Base-by-base conservation (phyloP, 352 stramenopile species). In the Globisporangium heterothallicum region DNA sequence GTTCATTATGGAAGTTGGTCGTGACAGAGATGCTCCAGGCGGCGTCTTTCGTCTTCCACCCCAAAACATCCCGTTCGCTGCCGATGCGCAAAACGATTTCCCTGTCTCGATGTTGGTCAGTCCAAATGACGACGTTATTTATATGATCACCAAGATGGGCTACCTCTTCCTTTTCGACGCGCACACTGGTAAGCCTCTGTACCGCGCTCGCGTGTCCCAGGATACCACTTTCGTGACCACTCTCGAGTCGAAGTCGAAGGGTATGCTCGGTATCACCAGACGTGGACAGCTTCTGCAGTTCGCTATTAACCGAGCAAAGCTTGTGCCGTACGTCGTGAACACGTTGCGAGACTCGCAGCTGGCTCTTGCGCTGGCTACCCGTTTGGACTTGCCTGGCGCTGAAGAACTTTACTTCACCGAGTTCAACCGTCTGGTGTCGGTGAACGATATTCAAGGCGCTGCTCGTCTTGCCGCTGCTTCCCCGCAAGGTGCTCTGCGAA, bases 81-180 rank as follows among this genome's bases (percentile, higher is more conserved):
- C 94, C 0, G 97, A 99, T 70, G 96, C 97, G 4, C 82, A 84
- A 22, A 87, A 90, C 44, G 97, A 99, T 74, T 99, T 99, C 78
- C 96, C 97, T 4, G 97, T 99, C 36, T 98, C 88, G 59, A 96
- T 99, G 75, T 71, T 97, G 41, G 80, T 98, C 49, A 95, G 75
- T 29, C 78, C 87, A 13, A 67, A 72, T 30, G 88, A 98, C 54
- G 94, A 98, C 53, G 72, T 99, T 48, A 88, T 98, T 38, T 99
- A 98, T 71, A 94, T 99, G 74, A 96, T 99, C 59, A 98, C 97
- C 29, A 99, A 99, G 86, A 99, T 98, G 91, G 97, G 97, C 44
- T 99, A 99, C 71, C 76, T 99, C 30, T 99, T 98, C 83, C 85
- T 99, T 57, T 99, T 99, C 71, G 97, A 99, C 70, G 88, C 98